Conservation (phyloP, 176 grass and related monocot genomes). For the Paspalum vaginatum region DNA sequence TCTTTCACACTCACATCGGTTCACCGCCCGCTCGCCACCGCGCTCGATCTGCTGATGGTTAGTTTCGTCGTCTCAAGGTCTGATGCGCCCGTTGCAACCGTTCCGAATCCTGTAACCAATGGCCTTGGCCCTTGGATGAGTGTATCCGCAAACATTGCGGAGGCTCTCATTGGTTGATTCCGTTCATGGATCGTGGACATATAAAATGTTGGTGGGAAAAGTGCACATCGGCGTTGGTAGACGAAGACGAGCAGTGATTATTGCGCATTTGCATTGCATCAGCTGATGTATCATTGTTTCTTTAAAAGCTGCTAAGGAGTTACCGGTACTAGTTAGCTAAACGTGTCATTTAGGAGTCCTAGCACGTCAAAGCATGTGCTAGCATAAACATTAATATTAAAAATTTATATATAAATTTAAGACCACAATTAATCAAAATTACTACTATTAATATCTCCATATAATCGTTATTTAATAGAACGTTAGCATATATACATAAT, state of each 20-base stretch:
- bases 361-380: too few species aligned
- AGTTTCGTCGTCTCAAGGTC: conserved; percentile 10
- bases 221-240: conserved; percentile 23
- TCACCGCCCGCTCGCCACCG: background rate
- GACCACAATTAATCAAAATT: too few species aligned
- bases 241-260: background rate
- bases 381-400: too few species aligned
- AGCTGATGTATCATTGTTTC: background rate
- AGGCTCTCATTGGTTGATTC: background rate
- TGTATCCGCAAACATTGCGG: background rate
- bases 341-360: background rate
- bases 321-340: too few species aligned
- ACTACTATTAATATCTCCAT: too few species aligned
- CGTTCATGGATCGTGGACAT: background rate
- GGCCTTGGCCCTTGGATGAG: background rate
- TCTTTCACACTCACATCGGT: conserved; percentile 38
- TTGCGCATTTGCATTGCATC: background rate
- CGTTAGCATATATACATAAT: too few species aligned
- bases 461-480: too few species aligned
- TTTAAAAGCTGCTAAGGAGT: background rate
- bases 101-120: conserved; percentile 8
- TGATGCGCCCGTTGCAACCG: conserved; percentile 23
- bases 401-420: too few species aligned
- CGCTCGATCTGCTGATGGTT: background rate
- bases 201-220: background rate